Conservation (phyloP, 805 yeast species). For the Candida lessepsii region DNA sequence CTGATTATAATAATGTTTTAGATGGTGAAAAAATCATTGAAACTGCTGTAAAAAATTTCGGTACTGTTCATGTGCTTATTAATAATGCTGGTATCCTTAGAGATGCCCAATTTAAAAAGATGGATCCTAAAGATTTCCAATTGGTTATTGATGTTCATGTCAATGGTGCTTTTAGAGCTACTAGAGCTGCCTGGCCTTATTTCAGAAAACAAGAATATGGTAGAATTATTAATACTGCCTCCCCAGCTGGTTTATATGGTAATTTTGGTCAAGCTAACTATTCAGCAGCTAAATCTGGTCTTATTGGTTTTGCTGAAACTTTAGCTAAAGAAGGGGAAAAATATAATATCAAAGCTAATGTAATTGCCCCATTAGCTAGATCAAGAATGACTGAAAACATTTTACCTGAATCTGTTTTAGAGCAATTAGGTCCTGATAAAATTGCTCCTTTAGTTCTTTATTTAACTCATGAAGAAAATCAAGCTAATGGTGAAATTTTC, state of each 20-base stretch:
- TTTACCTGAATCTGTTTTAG: constrained; percentile 80
- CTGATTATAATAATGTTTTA: constrained; percentile 88
- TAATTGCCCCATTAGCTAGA: constrained; percentile 92
- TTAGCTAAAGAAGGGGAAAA: constrained; percentile 90
- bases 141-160: constrained; percentile 84
- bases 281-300: constrained; percentile 87
- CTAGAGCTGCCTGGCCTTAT: constrained; percentile 90
- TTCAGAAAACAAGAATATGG: constrained; percentile 84
- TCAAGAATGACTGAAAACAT: constrained; percentile 94
- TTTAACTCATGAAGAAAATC: constrained; percentile 62
- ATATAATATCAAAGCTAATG: constrained; percentile 79
- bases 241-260: constrained; percentile 96
- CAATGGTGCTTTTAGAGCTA: constrained; percentile 81
- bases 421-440: constrained; percentile 79
- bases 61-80: constrained; percentile 82
- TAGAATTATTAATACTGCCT: constrained; percentile 87
- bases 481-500: constrained; percentile 71
- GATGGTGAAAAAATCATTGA: constrained; percentile 82
- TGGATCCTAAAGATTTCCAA: constrained; percentile 77
- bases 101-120: constrained; percentile 82
- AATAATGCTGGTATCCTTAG: constrained; percentile 95
- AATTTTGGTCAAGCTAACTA: constrained; percentile 96
- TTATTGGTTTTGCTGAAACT: constrained; percentile 91
- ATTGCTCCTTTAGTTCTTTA: constrained; percentile 89
- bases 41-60: constrained; percentile 83